Percentiles rank a stretch among this genome's conserved stretches.
Evolutionary conservation across 768 basidiomycete genomes (phyloP).

Genomic region (Exidia glandulosa): DNA sequence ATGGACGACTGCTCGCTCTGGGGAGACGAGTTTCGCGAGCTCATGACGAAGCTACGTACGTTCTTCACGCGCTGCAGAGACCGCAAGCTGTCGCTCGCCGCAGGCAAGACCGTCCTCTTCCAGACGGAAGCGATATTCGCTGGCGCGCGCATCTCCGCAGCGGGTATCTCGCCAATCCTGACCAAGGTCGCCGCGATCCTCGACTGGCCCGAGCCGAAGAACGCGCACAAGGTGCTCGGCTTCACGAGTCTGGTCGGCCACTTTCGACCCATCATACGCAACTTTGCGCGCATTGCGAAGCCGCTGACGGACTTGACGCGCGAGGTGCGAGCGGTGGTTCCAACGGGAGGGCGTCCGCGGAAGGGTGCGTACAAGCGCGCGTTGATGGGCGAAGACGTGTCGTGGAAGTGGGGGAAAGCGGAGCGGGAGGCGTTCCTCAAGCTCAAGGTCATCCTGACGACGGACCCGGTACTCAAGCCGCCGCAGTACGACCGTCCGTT

Average conservation of each 20-base stretch:
- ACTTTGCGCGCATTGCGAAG: constrained; percentile 22
- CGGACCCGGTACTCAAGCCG: constrained; percentile 21
- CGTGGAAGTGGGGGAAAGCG: constrained; percentile 8
- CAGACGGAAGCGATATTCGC: constrained; percentile 26
- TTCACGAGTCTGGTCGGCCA: neutral
- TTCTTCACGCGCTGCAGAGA: constrained; percentile 20
- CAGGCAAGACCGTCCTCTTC: constrained; percentile 26
- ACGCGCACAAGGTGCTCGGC: neutral
- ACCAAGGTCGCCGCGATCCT: neutral
- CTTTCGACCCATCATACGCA: constrained; percentile 19
- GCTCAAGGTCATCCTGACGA: constrained; percentile 22
- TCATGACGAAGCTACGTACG: constrained; percentile 12
- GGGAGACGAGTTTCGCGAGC: constrained; percentile 21
- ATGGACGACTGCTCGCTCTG: too few relatives aligned
- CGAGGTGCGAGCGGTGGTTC: constrained; percentile 8
- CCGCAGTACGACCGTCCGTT: constrained; percentile 24
- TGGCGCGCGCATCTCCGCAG: constrained; percentile 13
- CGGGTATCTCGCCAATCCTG: neutral
- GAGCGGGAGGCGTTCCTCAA: constrained; percentile 13
- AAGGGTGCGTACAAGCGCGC: constrained; percentile 16
- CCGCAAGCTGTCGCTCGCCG: constrained; percentile 24
- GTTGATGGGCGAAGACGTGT: constrained; percentile 14
- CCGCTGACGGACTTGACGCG: constrained; percentile 22
- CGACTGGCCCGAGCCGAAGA: neutral
- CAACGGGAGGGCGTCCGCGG: constrained; percentile 5